Conservation (phyloP, 495 filamentous ascomycete genomes). For the Aspergillus baeticus region DNA sequence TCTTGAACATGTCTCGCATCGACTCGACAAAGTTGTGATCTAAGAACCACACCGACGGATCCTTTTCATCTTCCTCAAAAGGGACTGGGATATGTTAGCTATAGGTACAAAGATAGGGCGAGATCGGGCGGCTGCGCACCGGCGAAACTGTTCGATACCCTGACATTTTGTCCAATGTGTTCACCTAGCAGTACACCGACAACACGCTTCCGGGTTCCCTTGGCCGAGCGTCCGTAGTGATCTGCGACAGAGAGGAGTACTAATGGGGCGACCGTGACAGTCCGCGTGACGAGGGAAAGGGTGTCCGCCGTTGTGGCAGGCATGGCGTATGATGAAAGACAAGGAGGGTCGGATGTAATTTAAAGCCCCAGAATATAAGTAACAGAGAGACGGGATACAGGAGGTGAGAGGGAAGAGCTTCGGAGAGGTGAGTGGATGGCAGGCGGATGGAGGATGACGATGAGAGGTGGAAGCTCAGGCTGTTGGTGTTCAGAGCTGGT, state of each 20-base stretch:
- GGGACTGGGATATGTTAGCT: slow-evolving; percentile 61
- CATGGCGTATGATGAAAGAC: slow-evolving; percentile 54
- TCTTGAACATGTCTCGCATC: slow-evolving; percentile 99
- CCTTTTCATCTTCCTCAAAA: slow-evolving; percentile 98
- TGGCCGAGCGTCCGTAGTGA: slow-evolving; percentile 93
- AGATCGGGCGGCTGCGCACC: slow-evolving; percentile 53
- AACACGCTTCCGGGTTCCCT: slow-evolving; percentile 87
- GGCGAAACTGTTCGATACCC: slow-evolving; percentile 98
- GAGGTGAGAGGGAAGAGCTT: slow-evolving; percentile 2
- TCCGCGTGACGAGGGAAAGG: slow-evolving; percentile 85
- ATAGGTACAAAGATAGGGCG: neutral
- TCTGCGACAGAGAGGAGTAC: slow-evolving; percentile 98
- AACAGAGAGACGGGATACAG: neutral
- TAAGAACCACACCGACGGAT: slow-evolving; percentile 97
- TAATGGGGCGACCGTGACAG: slow-evolving; percentile 94
- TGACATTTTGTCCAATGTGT: slow-evolving; percentile 89
- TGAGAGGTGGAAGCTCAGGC: slow-evolving; percentile 10
- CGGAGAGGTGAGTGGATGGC: neutral
- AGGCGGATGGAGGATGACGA: slow-evolving; percentile 15
- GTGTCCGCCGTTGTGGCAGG: slow-evolving; percentile 94
- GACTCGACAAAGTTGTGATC: slow-evolving; percentile 99
- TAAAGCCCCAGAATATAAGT: neutral
- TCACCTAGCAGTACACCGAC: slow-evolving; percentile 95
- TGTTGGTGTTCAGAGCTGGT: slow-evolving; percentile 10
- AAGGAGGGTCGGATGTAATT: slow-evolving; percentile 3